These are phyloP conservation scores for Pythium biforme DNA, from an alignment of 352 stramenopile genomes.

Conservation along the genomic window DNA sequence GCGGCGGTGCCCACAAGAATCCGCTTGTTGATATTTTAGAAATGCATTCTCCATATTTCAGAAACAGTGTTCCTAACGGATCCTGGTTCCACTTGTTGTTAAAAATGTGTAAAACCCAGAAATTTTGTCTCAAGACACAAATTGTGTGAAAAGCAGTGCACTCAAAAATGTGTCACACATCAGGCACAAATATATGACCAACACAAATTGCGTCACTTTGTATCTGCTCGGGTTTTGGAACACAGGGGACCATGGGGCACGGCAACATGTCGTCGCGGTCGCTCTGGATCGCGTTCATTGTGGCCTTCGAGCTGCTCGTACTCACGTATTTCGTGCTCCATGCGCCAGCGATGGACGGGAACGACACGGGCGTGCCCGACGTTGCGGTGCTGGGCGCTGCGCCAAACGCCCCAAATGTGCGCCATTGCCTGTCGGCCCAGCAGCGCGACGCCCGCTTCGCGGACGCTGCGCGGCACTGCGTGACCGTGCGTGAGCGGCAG, in stretches of 20 bases:
- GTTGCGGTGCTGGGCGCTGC: slow-evolving; percentile 3
- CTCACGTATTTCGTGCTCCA: slow-evolving; percentile 20
- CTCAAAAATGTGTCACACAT: too few relatives aligned
- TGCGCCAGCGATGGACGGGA: slow-evolving; percentile 2
- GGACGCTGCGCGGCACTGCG: slow-evolving; percentile 23
- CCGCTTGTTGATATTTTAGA: slow-evolving; percentile 1
- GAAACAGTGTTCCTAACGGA: not conserved
- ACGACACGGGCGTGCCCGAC: slow-evolving; percentile 4
- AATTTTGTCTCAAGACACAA: too few relatives aligned
- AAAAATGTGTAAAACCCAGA: too few relatives aligned
- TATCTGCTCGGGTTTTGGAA: too few relatives aligned
- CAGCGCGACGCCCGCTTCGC: slow-evolving; percentile 14
- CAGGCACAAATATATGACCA: too few relatives aligned
- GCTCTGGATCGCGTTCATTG: slow-evolving; percentile 17
- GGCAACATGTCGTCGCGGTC: too few relatives aligned
- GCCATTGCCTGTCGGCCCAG: slow-evolving; percentile 14
- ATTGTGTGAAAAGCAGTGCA: too few relatives aligned
- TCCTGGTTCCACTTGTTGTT: too few relatives aligned
- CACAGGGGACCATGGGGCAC: too few relatives aligned
- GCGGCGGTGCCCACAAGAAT: slow-evolving; percentile 1
- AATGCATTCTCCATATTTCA: not conserved
- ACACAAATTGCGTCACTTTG: too few relatives aligned
- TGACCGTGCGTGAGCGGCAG: slow-evolving; percentile 37
- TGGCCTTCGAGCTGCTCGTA: slow-evolving; percentile 21
- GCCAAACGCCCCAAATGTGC: slow-evolving; percentile 18